These are phyloP conservation scores for Apodospora peruviana DNA, from an alignment of 495 filamentous ascomycete genomes.

Conservation along the genomic window DNA sequence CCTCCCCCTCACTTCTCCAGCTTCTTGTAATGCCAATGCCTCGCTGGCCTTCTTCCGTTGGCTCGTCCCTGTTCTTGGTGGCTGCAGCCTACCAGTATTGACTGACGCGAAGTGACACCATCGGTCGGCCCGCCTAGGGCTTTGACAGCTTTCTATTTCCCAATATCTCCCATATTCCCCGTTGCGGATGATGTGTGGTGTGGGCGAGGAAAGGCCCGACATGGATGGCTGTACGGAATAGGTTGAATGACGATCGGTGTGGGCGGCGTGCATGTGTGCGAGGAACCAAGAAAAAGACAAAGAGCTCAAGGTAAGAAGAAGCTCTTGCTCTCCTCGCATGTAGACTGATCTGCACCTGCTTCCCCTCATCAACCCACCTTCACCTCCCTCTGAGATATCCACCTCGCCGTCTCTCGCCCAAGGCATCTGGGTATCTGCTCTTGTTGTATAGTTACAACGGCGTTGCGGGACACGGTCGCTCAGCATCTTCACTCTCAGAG, in stretches of 20 bases:
- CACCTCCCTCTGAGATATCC: no score
- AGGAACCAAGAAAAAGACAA: background rate
- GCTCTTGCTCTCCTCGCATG: background rate
- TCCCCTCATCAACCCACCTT: no score
- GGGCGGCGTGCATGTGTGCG: background rate
- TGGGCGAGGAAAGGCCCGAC: background rate
- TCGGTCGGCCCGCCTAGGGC: background rate
- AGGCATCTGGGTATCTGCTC: no score
- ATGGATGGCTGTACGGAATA: background rate
- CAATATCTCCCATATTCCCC: background rate
- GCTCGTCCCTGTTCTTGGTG: background rate
- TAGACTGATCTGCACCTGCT: background rate
- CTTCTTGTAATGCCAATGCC: no score
- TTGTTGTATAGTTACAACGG: no score
- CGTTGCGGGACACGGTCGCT: no score
- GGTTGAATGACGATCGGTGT: background rate
- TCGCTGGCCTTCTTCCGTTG: no score
- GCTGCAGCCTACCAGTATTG: constrained; percentile 1
- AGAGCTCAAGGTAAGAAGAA: background rate
- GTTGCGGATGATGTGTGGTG: background rate
- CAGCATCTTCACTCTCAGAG: no score
- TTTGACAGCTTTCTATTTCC: background rate
- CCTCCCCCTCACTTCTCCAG: background rate
- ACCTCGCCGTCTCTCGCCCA: no score
- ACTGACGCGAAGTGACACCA: constrained; percentile 3